phyloP scores from a whole-genome alignment of 805 yeast species.

The Sporopachydermia lactativora region DNA sequence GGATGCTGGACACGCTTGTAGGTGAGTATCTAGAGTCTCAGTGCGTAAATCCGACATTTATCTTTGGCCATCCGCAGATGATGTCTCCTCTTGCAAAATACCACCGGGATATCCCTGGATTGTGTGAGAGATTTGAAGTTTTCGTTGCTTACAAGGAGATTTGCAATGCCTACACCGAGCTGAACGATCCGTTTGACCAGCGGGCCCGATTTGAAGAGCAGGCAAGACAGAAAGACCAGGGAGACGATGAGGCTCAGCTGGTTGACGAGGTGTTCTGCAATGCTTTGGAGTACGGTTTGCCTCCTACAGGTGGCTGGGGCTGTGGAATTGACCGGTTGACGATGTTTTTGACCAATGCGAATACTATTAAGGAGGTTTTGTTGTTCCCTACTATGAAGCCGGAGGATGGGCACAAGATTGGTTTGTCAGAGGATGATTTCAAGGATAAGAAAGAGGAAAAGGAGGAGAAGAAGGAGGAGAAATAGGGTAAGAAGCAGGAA shows the following conservation, averaged over 20 bases:
- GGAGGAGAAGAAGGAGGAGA: neutral
- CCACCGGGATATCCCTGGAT: conserved; percentile 82
- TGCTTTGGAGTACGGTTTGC: conserved; percentile 95
- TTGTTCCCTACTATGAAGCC: conserved; percentile 99
- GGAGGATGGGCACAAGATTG: conserved; percentile 32
- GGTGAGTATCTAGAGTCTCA: conserved; percentile 86
- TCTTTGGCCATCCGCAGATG: conserved; percentile 98
- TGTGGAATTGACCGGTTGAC: conserved; percentile 97
- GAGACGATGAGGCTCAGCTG: conserved; percentile 97
- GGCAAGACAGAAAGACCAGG: conserved; percentile 96
- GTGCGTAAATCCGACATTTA: conserved; percentile 93
- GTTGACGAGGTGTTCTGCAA: conserved; percentile 95
- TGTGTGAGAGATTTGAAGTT: conserved; percentile 97
- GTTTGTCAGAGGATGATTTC: neutral
- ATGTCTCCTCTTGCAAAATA: conserved; percentile 98
- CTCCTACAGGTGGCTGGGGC: conserved; percentile 99
- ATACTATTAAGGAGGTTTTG: conserved; percentile 93
- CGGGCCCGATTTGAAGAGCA: conserved; percentile 96
- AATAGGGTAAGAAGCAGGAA: neutral
- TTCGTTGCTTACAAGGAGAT: conserved; percentile 98
- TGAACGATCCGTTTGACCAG: conserved; percentile 98
- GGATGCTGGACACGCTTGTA: conserved; percentile 96
- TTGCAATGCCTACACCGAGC: conserved; percentile 95
- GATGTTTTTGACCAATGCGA: conserved; percentile 94
- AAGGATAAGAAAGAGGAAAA: neutral